Percentiles rank a stretch among this genome's conserved stretches.
These are phyloP conservation scores for Paxillus involutus DNA, from an alignment of 768 basidiomycete genomes.

Conservation along the genomic window DNA sequence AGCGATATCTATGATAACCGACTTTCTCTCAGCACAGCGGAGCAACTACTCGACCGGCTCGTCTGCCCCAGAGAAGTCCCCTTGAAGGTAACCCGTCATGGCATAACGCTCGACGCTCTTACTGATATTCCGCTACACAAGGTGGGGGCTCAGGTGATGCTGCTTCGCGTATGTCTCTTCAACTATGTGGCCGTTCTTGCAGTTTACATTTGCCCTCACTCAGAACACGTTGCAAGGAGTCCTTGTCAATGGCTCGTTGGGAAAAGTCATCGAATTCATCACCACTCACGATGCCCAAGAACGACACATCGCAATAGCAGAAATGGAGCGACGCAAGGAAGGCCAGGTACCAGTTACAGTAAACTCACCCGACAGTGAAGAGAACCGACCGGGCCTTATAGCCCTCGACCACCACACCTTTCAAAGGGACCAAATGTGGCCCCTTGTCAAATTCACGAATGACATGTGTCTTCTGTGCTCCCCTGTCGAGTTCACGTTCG, in stretches of 20 bases:
- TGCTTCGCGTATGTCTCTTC: constrained; percentile 30
- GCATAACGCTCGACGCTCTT: not conserved
- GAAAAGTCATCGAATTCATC: constrained; percentile 53
- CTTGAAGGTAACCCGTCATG: constrained; percentile 42
- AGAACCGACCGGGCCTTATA: constrained; percentile 10
- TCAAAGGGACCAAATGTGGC: constrained; percentile 24
- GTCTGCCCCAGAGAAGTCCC: constrained; percentile 48
- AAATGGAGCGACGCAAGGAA: constrained; percentile 22
- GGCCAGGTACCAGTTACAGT: constrained; percentile 1
- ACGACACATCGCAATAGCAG: constrained; percentile 27
- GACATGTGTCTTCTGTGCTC: constrained; percentile 27
- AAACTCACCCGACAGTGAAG: not conserved
- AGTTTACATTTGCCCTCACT: not conserved
- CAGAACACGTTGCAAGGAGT: constrained; percentile 33
- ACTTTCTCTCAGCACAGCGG: constrained; percentile 30
- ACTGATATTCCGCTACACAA: constrained; percentile 16
- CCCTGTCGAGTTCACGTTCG: constrained; percentile 35
- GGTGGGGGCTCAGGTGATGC: constrained; percentile 82
- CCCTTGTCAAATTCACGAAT: constrained; percentile 37
- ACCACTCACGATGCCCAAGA: constrained; percentile 27
- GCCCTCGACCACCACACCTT: constrained; percentile 16
- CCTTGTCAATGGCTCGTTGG: constrained; percentile 89
- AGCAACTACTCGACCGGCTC: constrained; percentile 43
- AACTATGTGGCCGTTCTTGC: not conserved
- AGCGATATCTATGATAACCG: constrained; percentile 35